Base-by-base conservation (phyloP, 2,329 filamentous ascomycete species). In the Alternaria viburni region DNA sequence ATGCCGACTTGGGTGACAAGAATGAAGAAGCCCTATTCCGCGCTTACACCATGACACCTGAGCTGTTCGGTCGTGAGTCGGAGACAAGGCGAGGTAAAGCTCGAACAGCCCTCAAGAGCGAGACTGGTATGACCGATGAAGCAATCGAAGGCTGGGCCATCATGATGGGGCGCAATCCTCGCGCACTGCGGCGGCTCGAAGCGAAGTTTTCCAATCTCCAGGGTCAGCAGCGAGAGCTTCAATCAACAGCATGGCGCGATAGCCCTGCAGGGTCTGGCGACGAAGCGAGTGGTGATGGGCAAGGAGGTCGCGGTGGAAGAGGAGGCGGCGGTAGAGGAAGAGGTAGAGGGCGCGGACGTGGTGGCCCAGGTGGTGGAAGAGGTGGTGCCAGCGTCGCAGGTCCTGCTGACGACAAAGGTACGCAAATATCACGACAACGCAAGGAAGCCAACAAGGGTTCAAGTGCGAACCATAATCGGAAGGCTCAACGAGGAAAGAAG, bases 141-240 rank as follows among this genome's bases (percentile, higher is more conserved):
- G 90, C 91, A 3, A 91, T 99, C 32, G 96, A 98, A 80, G 96
- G 96, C 6, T 99, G 95, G 94, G 93, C 88, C 0, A 83, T 97
- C 52, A 97, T 98, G 92, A 81, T 97, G 8, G 82, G 84, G 12
- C 87, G 94, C 30, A 91, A 95, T 71, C 86, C 91, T 1, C 87
- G 88, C 71, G 86, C 90, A 63, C 83, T 90, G 77, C 87, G 88
- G 60, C 85, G 87, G 59, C 81, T 98, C 46, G 92, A 97, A 79
- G 86, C 86, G 54, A 90, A 89, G 74, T 91, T 90, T 71, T 85
- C 86, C 11, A 83, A 86, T 17, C 92, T 91, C 67, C 83, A 84
- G 12, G 91, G 91, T 10, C 79, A 86, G 59, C 93, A 97, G 79
- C 82, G 81, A 1, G 85, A 89, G 59, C 69, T 97, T 19, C 83